Conservation (phyloP, 768 basidiomycete genomes). For the Daedaleopsis sinensis region DNA sequence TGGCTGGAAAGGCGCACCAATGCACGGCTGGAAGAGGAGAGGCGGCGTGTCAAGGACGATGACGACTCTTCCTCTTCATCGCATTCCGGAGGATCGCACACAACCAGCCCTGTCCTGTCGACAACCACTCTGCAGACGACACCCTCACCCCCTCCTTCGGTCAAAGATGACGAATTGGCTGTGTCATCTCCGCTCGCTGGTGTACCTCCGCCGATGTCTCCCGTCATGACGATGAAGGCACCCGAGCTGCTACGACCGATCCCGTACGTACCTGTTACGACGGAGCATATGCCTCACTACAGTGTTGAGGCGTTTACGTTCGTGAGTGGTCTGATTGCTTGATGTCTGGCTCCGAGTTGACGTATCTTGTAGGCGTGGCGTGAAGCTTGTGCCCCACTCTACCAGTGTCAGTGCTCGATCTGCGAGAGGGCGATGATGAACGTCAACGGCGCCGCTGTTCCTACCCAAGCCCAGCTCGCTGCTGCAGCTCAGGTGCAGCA, state of each 20-base stretch:
- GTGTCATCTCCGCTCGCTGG: constrained; percentile 26
- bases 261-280: constrained; percentile 65
- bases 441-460: constrained; percentile 43
- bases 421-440: constrained; percentile 67
- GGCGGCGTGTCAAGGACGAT: constrained; percentile 37
- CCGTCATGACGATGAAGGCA: constrained; percentile 62
- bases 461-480: constrained; percentile 26
- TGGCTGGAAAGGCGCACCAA: constrained; percentile 59
- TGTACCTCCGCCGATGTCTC: constrained; percentile 47
- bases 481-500: constrained; percentile 1
- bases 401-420: constrained; percentile 72
- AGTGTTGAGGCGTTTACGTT: constrained; percentile 59
- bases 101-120: constrained; percentile 73
- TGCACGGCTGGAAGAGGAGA: constrained; percentile 28
- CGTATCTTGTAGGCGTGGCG: constrained; percentile 60
- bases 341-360: constrained; percentile 5
- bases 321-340: constrained; percentile 42
- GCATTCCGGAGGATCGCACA: constrained; percentile 56
- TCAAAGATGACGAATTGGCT: constrained; percentile 36
- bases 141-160: constrained; percentile 67
- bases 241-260: constrained; percentile 66
- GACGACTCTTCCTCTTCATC: constrained; percentile 54
- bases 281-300: constrained; percentile 55
- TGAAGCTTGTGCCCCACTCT: constrained; percentile 71
- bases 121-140: constrained; percentile 79